Evolutionary conservation across 2,329 filamentous ascomycete species (phyloP), one percentile per base, ranked within the genome.

Genomic region (Lachnellula occidentalis): DNA sequence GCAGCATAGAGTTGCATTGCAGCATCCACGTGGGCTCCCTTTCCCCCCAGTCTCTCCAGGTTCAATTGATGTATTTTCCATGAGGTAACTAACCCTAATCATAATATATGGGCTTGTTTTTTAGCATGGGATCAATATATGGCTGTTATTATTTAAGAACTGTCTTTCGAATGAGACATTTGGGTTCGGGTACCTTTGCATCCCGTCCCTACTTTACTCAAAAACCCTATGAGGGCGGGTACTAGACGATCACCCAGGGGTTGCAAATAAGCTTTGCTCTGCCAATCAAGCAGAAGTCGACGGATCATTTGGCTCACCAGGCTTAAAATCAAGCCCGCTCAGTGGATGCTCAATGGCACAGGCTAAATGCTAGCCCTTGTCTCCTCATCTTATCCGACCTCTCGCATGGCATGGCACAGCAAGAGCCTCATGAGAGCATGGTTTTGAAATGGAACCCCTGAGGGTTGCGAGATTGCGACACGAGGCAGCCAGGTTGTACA

Each of bases 401-500:
- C 5, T 43, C 41, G 41, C 19, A 19, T 43, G 5, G 41, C 19
- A 19, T 43, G 5, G 22, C 43, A 34, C 43, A 21, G 43, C 2
- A 46, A 46, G 21, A 31, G 43, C 21, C 22, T 46, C 43, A 50
- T 36, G 17, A 41, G 11, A 37, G 14, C 31, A 5, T 12, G 46
- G 19, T 8, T 21, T 27, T 50, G 48, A 51, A 58, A 52, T 54
- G 41, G 39, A 48, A 17, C 11, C 51, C 56, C 36, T 54, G 43
- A 50, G 46, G 53, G 34, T 50, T 45, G 47, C 34, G 36, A 57
- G 27, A 55, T 56, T 58, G 41, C 52, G 46, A 58, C 54, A 55
- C 54, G 55, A 58, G 45, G 54, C 17, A 50, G 12, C 54, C 53
- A 39, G 54, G 54, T 51, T 39, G 21, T 24, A 12, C n/a, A 24